A percentile compares a stretch with the other conserved stretches of the same genome.
phyloP scores from a whole-genome alignment of 1,139 yeast genomes.

The Yarrowia galli region DNA sequence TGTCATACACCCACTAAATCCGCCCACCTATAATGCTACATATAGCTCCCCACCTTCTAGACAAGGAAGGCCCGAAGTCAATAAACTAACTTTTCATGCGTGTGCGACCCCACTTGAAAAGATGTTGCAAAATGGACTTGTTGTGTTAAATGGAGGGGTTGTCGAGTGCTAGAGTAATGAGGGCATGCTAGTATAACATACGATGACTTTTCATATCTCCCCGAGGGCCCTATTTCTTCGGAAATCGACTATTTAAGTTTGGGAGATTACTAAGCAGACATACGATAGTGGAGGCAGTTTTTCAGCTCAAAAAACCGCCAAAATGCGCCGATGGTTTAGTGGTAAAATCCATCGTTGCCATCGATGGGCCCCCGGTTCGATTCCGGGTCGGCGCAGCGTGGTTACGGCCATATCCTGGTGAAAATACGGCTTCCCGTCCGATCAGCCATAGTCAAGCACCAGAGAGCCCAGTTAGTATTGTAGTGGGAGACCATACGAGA shows the following conservation, averaged over 20 bases:
- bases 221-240: too few relatives aligned
- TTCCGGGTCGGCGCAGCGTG: constrained; percentile 25
- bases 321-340: constrained; percentile 25
- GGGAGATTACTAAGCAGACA: background rate
- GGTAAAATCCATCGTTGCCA: constrained; percentile 30
- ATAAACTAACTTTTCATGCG: constrained; percentile 1
- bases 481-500: constrained; percentile 34
- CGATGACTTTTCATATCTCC: too few relatives aligned
- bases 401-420: constrained; percentile 33
- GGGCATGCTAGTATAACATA: too few relatives aligned
- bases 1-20: too few relatives aligned
- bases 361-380: constrained; percentile 34
- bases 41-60: background rate
- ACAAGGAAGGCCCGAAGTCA: constrained; percentile 4
- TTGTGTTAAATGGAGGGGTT: background rate
- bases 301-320: background rate
- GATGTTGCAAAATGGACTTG: background rate
- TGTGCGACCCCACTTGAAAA: background rate
- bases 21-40: background rate
- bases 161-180: too few relatives aligned
- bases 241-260: too few relatives aligned
- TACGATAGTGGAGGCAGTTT: background rate
- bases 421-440: constrained; percentile 26
- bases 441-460: constrained; percentile 32
- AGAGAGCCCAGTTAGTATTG: constrained; percentile 31